phyloP scores from a whole-genome alignment of 2,329 filamentous ascomycete genomes.

The Ilyonectria robusta region DNA sequence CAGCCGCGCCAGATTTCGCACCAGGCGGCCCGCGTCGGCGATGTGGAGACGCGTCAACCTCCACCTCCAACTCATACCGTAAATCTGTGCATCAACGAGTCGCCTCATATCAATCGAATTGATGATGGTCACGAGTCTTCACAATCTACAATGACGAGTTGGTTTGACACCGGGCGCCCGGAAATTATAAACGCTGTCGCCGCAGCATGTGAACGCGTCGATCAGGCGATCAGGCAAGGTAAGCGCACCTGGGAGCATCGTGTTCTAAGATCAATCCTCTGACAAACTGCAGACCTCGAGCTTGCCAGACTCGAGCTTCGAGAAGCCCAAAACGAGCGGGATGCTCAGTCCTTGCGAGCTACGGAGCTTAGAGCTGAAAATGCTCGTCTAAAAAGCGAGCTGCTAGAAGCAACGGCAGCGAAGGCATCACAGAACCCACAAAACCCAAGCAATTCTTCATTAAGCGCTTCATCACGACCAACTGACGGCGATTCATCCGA shows the following conservation, averaged over 20 bases:
- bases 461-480: slow-evolving; percentile 5
- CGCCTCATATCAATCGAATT: neutral
- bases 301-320: slow-evolving; percentile 59
- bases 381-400: slow-evolving; percentile 34
- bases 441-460: neutral
- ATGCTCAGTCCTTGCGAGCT: slow-evolving; percentile 30
- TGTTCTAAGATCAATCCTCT: slow-evolving; percentile 26
- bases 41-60: slow-evolving; percentile 44
- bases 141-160: slow-evolving; percentile 54
- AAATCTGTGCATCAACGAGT: neutral
- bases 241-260: slow-evolving; percentile 9
- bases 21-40: slow-evolving; percentile 32
- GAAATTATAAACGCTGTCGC: slow-evolving; percentile 58
- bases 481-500: slow-evolving; percentile 14
- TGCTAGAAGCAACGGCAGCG: slow-evolving; percentile 24
- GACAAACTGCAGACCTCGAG: slow-evolving; percentile 51
- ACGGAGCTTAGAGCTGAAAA: slow-evolving; percentile 39
- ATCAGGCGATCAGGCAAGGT: slow-evolving; percentile 56
- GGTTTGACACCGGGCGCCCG: slow-evolving; percentile 57
- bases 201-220: slow-evolving; percentile 58
- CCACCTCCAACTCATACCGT: slow-evolving; percentile 18
- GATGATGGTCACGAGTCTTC: neutral
- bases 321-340: slow-evolving; percentile 37
- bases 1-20: slow-evolving; percentile 1
- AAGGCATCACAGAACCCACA: slow-evolving; percentile 13